Evolutionary conservation across 345 rosid genomes (phyloP), one percentile per base, ranked within the genome.

Genomic region (Raphanus sativus): DNA sequence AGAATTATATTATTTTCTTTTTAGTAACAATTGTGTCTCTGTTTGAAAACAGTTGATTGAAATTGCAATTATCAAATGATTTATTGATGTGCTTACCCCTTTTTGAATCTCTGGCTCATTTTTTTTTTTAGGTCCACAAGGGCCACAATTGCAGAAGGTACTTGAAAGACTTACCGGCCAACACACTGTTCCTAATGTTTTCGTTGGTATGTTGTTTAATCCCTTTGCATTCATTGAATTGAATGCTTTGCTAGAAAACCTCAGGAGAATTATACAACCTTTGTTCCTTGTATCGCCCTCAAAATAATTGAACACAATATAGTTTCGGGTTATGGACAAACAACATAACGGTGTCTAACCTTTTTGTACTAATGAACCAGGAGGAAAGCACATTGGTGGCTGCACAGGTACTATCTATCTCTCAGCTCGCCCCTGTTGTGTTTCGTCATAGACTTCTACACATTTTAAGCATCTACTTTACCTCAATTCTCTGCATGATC

Each of bases 111-210:
- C 3, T 65, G 77, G 17, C n/a, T 72, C 30, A 15, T 62, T 67
- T 29, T 62, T 75, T 75, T 77, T 62, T 75, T 21, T 77, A 94
- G 98, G 97, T 81, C 81, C 94, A 11, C 98, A 90, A 84, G 97
- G 94, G 65, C 95, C 91, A 8, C 98, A 94, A 78, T 25, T 92
- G 82, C 98, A 94, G 85, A 89, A 86, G 68, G 84, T 87, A 48
- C 77, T 94, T 71, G 95, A 90, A 85, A 88, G 91, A 81, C 87
- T 94, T 34, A 92, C 98, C 4, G 97, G 96, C 28, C 98, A 94
- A 77, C 92, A 84, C 58, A 92, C 96, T 4, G 98, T 92, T 74
- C 98, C 98, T 52, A 94, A 94, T 86, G 95, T 94, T 54, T 94
- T 94, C 66, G 88, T 94, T n/a, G 97, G 98, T 94, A 71, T 16